These are phyloP conservation scores for Ajuga chamaepitys DNA, from an alignment of 257 asterid species.

Conservation along the genomic window DNA sequence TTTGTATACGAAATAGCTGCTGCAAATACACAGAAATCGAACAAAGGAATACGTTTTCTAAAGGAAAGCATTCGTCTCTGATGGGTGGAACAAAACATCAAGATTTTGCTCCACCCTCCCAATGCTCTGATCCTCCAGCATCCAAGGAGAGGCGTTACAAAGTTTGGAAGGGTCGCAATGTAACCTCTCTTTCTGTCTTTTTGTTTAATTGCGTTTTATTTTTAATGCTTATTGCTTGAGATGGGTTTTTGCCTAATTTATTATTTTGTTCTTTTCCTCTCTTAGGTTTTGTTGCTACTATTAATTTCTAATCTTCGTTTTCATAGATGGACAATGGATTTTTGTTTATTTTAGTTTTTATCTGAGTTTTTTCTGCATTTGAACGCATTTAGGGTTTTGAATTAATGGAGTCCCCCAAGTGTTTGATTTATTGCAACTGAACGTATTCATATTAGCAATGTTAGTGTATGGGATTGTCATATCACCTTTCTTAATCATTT, in stretches of 20 bases:
- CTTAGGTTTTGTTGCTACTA: too few relatives aligned
- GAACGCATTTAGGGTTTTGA: slow-evolving; percentile 7
- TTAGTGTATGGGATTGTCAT: neutral
- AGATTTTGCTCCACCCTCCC: slow-evolving; percentile 45
- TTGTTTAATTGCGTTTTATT: neutral
- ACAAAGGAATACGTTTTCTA: neutral
- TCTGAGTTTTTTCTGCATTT: neutral
- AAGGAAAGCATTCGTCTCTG: neutral
- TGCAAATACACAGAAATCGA: neutral
- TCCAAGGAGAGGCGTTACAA: slow-evolving; percentile 56
- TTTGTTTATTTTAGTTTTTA: neutral
- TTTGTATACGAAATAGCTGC: slow-evolving; percentile 18
- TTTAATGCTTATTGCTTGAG: neutral
- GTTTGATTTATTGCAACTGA: neutral
- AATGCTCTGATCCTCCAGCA: slow-evolving; percentile 37
- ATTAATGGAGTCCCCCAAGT: neutral
- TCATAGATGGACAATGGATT: neutral
- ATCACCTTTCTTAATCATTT: neutral
- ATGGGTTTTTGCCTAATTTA: neutral
- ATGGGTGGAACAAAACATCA: slow-evolving; percentile 43
- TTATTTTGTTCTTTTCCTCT: too few relatives aligned
- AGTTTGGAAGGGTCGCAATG: slow-evolving; percentile 94
- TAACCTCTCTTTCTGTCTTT: slow-evolving; percentile 15
- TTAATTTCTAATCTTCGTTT: neutral
- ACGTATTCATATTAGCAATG: neutral